Evolutionary conservation across 208 protist species (phyloP).

Genomic region (Crithidia brevicula): DNA sequence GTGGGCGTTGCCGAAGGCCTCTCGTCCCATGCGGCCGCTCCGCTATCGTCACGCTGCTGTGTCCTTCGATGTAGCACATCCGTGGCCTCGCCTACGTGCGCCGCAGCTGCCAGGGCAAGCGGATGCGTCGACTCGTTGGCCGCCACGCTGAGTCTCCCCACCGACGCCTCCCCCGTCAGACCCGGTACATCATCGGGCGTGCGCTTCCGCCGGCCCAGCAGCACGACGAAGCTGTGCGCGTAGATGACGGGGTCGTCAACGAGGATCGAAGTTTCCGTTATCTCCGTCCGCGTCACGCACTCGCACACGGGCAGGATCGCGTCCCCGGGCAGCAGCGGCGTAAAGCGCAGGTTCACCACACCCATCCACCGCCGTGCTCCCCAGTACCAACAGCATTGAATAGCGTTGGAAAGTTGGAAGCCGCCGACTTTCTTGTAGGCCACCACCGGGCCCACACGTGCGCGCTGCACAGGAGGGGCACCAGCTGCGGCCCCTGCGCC

Average conservation of each 20-base stretch:
- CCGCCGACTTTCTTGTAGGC: conserved; percentile 18
- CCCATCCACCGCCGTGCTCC: conserved; percentile 32
- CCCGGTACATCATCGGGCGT: conserved; percentile 4
- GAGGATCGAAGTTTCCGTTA: conserved; percentile 32
- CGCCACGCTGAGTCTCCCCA: background rate
- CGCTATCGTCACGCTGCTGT: no score
- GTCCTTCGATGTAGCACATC: no score
- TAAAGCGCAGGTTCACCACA: conserved; percentile 31
- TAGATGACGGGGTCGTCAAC: conserved; percentile 35
- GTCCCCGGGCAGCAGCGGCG: conserved; percentile 18
- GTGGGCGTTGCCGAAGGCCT: no score
- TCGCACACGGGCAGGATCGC: conserved; percentile 31
- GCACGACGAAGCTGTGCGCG: conserved; percentile 33
- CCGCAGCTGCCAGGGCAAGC: no score
- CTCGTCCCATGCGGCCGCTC: no score
- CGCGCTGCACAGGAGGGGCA: background rate
- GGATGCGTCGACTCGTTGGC: background rate
- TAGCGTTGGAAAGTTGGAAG: conserved; percentile 24
- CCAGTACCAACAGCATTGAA: conserved; percentile 40
- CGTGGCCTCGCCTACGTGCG: no score
- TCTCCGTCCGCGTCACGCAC: conserved; percentile 31
- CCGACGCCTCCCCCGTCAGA: background rate
- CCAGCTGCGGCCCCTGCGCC: background rate
- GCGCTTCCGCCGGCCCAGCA: conserved; percentile 30
- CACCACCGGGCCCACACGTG: background rate